These are phyloP conservation scores for Adiantum capillusveneris DNA, from an alignment of 75 land plant genomes.

Conservation along the genomic window DNA sequence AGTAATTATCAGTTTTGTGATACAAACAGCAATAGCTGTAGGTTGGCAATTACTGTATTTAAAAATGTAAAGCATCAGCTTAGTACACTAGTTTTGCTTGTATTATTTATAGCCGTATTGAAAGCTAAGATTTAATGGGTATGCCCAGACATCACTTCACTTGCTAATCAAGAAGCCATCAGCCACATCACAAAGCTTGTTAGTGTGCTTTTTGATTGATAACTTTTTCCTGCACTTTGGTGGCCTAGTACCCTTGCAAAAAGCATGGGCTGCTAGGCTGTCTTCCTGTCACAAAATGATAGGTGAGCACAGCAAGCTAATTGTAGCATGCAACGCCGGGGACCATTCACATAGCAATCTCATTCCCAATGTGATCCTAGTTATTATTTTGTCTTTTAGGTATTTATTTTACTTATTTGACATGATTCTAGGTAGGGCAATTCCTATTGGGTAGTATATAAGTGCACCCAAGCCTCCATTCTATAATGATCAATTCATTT, in stretches of 20 bases:
- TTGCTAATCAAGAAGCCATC: not conserved
- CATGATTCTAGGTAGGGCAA: too few relatives aligned
- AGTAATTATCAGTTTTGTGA: slow-evolving; percentile 1
- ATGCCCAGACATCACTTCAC: not conserved
- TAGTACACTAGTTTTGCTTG: not conserved
- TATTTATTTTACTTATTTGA: too few relatives aligned
- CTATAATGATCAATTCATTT: not conserved
- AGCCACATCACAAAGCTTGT: too few relatives aligned
- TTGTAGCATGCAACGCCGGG: not conserved
- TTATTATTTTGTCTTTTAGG: too few relatives aligned
- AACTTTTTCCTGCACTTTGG: too few relatives aligned
- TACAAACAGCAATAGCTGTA: too few relatives aligned
- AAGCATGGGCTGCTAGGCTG: too few relatives aligned
- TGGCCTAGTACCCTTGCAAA: too few relatives aligned
- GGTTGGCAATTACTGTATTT: not conserved
- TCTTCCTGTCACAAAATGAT: too few relatives aligned
- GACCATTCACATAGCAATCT: not conserved
- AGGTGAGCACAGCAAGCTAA: not conserved
- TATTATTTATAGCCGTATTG: not conserved
- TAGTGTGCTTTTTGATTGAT: too few relatives aligned
- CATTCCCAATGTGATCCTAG: not conserved
- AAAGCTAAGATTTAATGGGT: not conserved
- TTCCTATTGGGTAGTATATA: too few relatives aligned
- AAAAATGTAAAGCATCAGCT: not conserved
- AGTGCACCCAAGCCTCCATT: not conserved